Conservation (phyloP, 768 basidiomycete species). For the Calvatia gigantea region DNA sequence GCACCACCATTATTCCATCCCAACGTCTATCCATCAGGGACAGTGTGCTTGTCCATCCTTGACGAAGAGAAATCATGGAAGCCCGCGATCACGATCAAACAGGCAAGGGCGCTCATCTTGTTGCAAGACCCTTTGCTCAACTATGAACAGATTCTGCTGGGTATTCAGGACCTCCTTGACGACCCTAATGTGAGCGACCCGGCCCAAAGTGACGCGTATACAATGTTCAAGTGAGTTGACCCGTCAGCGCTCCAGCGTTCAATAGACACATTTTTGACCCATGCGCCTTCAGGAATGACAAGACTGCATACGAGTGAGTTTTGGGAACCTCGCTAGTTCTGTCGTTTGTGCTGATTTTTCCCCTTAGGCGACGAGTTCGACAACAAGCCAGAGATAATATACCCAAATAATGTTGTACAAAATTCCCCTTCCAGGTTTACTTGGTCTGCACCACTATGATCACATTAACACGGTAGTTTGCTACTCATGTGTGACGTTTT, state of each 20-base stretch:
- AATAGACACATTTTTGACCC: neutral
- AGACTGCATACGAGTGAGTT: conserved; percentile 85
- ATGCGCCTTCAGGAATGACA: conserved; percentile 71
- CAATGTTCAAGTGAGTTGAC: conserved; percentile 88
- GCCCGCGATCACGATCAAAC: conserved; percentile 98
- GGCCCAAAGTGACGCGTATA: conserved; percentile 97
- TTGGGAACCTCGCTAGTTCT: neutral
- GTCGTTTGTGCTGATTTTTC: conserved; percentile 8
- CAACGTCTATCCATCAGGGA: conserved; percentile 98
- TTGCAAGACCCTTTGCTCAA: conserved; percentile 7
- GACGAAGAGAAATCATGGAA: conserved; percentile 99
- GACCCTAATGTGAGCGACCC: conserved; percentile 98
- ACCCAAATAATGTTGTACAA: conserved; percentile 61
- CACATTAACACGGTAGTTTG: neutral
- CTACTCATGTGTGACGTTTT: neutral
- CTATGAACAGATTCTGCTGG: conserved; percentile 74
- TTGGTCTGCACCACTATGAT: neutral
- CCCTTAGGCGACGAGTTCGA: conserved; percentile 71
- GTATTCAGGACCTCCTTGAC: conserved; percentile 93
- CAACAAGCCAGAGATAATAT: conserved; percentile 88
- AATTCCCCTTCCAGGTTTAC: neutral
- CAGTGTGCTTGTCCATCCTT: conserved; percentile 94
- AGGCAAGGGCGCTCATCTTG: conserved; percentile 45
- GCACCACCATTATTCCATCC: conserved; percentile 94
- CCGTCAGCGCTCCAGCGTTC: neutral